Evolutionary conservation across 1,139 yeast species (phyloP).

Genomic region (Candida labiduridarum): DNA sequence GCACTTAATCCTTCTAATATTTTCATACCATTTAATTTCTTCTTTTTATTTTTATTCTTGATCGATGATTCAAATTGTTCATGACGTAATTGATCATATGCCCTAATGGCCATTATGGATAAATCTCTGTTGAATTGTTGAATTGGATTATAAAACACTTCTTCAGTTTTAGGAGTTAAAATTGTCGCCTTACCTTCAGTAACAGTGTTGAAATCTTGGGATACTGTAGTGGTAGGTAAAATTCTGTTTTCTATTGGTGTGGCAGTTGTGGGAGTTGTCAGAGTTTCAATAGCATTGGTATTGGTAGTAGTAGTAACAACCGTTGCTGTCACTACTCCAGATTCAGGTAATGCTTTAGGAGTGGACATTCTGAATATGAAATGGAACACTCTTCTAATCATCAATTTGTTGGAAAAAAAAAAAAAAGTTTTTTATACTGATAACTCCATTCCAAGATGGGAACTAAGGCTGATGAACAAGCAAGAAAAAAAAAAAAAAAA

Average conservation of each 20-base stretch:
- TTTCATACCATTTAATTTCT: slow-evolving; percentile 38
- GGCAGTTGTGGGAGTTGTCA: background rate
- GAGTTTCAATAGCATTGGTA: background rate
- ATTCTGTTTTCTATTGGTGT: background rate
- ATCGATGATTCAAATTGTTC: slow-evolving; percentile 27
- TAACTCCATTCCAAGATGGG: no score
- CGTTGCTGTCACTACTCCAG: slow-evolving; percentile 1
- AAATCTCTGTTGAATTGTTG: slow-evolving; percentile 96
- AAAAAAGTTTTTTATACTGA: background rate
- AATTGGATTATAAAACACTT: slow-evolving; percentile 92
- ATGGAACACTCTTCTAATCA: slow-evolving; percentile 9
- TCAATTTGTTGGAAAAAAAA: no score
- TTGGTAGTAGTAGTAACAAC: background rate
- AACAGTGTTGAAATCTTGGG: slow-evolving; percentile 39
- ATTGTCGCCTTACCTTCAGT: slow-evolving; percentile 84
- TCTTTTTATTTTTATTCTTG: slow-evolving; percentile 18
- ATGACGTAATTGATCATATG: slow-evolving; percentile 65
- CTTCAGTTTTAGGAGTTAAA: slow-evolving; percentile 73
- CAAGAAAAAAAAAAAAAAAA: background rate
- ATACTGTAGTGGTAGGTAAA: background rate
- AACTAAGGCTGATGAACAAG: no score
- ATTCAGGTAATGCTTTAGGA: background rate
- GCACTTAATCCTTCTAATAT: slow-evolving; percentile 92
- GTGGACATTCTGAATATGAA: slow-evolving; percentile 3
- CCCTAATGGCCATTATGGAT: slow-evolving; percentile 80